A percentile compares a stretch with the other conserved stretches of the same genome.
These are phyloP conservation scores for Colletotrichum musicola DNA, from an alignment of 2,329 filamentous ascomycete species.

Conservation along the genomic window DNA sequence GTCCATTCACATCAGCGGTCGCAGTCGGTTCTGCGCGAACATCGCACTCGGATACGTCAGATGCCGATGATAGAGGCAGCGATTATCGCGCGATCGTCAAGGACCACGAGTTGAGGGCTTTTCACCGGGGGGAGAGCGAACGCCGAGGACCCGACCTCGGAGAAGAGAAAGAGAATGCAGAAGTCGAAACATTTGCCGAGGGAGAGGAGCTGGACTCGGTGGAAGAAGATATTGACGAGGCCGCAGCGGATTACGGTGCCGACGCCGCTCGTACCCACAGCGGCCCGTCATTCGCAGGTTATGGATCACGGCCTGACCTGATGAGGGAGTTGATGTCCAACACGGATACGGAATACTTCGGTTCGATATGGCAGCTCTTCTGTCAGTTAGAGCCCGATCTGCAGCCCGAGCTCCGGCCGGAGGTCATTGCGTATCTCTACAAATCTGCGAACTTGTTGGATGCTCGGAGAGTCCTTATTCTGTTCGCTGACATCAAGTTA, in stretches of 20 bases:
- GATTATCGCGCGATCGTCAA: background rate
- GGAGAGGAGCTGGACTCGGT: background rate
- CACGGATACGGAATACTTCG: constrained; percentile 47
- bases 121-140: background rate
- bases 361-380: constrained; percentile 60
- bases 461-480: constrained; percentile 57
- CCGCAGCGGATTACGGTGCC: background rate
- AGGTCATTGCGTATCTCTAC: constrained; percentile 58
- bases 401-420: constrained; percentile 45
- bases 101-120: background rate
- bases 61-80: background rate
- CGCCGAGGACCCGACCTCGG: background rate
- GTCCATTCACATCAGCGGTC: constrained; percentile 45
- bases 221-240: background rate
- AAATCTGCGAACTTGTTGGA: constrained; percentile 58
- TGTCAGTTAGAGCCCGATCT: constrained; percentile 50
- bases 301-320: constrained; percentile 34
- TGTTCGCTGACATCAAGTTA: constrained; percentile 55
- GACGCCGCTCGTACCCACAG: constrained; percentile 22
- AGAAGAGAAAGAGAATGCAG: background rate
- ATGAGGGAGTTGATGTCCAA: constrained; percentile 44
- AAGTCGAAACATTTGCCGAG: background rate
- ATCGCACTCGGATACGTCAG: constrained; percentile 3
- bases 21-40: constrained; percentile 2
- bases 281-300: constrained; percentile 25